phyloP scores from a whole-genome alignment of 2,329 filamentous ascomycete species.

The Fusarium nygamai region DNA sequence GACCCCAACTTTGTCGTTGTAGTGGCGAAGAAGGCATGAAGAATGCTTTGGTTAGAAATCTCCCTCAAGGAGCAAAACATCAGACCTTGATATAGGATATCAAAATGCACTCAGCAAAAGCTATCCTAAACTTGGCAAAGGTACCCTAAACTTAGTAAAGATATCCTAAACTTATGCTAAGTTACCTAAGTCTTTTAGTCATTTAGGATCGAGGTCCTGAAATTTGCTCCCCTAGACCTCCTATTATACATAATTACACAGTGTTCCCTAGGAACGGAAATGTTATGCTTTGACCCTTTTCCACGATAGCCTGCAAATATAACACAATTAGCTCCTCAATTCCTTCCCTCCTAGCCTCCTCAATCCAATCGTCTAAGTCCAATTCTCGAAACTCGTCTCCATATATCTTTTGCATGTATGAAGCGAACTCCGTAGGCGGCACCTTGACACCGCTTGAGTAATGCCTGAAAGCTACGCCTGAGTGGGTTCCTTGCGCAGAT shows the following conservation, averaged over 20 bases:
- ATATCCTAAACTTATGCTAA: background rate
- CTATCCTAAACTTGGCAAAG: background rate
- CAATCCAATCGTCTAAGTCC: background rate
- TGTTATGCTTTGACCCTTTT: background rate
- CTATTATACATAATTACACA: too few relatives aligned
- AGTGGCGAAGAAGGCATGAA: background rate
- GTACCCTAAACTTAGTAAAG: background rate
- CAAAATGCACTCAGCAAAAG: background rate
- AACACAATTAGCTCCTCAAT: background rate
- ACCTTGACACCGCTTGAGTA: background rate
- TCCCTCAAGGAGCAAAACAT: background rate
- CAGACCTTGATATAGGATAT: too few relatives aligned
- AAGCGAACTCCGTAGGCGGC: background rate
- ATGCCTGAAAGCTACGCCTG: background rate
- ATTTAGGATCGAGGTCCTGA: background rate
- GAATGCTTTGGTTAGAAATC: fast-evolving
- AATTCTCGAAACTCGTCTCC: background rate
- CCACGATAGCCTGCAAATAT: background rate
- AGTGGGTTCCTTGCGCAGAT: background rate
- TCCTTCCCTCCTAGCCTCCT: background rate
- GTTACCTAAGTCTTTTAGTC: background rate
- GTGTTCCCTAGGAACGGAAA: background rate
- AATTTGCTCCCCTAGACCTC: too few relatives aligned
- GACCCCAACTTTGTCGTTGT: background rate
- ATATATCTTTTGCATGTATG: background rate